Evolutionary conservation across 2,329 filamentous ascomycete species (phyloP), one percentile per base, ranked within the genome.

Genomic region (Fusarium aywerte): DNA sequence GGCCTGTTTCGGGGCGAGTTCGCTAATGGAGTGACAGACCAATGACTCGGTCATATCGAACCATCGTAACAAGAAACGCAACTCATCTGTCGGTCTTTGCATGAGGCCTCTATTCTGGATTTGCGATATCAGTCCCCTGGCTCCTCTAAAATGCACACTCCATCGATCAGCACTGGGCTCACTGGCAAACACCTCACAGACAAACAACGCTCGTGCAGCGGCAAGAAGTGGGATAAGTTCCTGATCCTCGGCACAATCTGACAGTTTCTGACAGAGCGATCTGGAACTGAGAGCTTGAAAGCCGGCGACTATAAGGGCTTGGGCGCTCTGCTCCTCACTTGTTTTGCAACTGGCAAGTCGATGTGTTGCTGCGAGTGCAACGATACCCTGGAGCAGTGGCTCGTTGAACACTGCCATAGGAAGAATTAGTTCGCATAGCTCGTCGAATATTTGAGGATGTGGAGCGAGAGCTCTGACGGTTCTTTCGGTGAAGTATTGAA

Each of bases 251-350:
- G 48, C 61, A 13, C 51, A 68, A 4, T 68, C 61, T 1, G 65
- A 65, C 2, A 68, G 55, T 2, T 50, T 53, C 4, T 68, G 47
- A 6, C 65, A 68, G 5, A 68, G 56, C 2, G 65, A 68, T 4
- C 65, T 65, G 6, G 65, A 68, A n/a, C 65, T 66, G 3, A 68
- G 48, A n/a, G 65, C 60, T 16, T 68, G 65, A 5, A 68, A 68
- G 4, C 56, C 65, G 20, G 65, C 65, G 1, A 68, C 44, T 1
- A 68, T 54, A 7, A 68, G 65, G 2, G 47, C 42, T 25, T 68
- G 65, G 2, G 65, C 48, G 4, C 18, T 45, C 35, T 58, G 65
- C 20, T 68, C 65, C 2, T 68, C 65, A 13, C 23, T 53, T 8
- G 65, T 68, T 16, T 54, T 62, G 51, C 65, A 68, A 7, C 42